Base-by-base conservation (phyloP, 768 basidiomycete species). In the Termitomyces sp. region DNA sequence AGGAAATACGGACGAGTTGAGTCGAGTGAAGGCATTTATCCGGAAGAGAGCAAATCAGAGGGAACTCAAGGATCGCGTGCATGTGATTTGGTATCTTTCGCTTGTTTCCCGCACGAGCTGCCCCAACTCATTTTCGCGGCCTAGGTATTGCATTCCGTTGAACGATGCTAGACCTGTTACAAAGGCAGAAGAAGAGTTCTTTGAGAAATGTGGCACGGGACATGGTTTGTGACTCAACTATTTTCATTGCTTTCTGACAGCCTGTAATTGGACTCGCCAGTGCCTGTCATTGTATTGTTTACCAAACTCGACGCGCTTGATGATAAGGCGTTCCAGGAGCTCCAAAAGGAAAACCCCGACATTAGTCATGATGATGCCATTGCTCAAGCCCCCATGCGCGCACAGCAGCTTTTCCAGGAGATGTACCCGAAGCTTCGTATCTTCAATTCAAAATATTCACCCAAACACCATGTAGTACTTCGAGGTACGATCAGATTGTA, bases 91-190 rank as follows among this genome's bases (percentile, higher is more conserved):
- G 59, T 60, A 49, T 13, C 22, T 39, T 36, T 29, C 41, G 13
- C n/a, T 12, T 31, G n/a, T 7, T 11, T 22, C 7, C 16, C 27
- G 18, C 25, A 16, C 12, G 7, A 7, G 7, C 20, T 5, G 20
- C 31, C 12, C 13, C 39, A 13, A 7, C 5, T 32, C 1, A n/a
- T 18, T 15, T 36, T 35, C 23, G 7, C 35, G 16, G 9, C 15
- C 3, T 27, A 60, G 59, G 59, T 60, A 60, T 40, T 60, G 59
- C 11, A 56, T 60, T 15, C 59, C 59, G 6, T 42, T 57, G 41
- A 53, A 54, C 22, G 50, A 54, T 18, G 46, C 15, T 23, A 52
- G 59, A 11, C 59, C 59, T 7, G 48, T 60, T 3, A 53, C 52
- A 7, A 51, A 31, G 41, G 55, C 59, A 7, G 59, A 60, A 18